A percentile compares a stretch with the other conserved stretches of the same genome.
phyloP scores from a whole-genome alignment of 768 basidiomycete species.

The Lactarius hengduanensis region DNA sequence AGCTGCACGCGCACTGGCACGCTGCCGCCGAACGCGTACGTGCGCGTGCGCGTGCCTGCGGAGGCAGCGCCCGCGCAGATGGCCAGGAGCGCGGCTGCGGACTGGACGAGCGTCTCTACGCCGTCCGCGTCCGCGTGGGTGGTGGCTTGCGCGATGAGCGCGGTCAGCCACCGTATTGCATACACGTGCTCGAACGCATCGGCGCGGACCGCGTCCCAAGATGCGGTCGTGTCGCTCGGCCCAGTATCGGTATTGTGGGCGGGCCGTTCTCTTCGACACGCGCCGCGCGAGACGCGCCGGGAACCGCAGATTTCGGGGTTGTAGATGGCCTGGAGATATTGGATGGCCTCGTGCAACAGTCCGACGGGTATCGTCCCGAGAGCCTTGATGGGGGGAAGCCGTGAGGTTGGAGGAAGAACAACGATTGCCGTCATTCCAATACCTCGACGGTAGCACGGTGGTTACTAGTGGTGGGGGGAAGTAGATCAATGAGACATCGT shows the following conservation, averaged over 20 bases:
- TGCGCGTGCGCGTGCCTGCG: slow-evolving; percentile 56
- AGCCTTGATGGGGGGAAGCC: slow-evolving; percentile 20
- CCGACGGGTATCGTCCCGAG: not conserved
- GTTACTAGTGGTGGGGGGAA: not conserved
- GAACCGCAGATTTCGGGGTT: slow-evolving; percentile 63
- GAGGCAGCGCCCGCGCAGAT: slow-evolving; percentile 61
- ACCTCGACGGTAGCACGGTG: not conserved
- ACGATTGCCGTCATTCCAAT: slow-evolving; percentile 5
- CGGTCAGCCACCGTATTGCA: slow-evolving; percentile 71
- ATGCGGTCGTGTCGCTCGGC: slow-evolving; percentile 18
- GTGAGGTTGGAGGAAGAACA: slow-evolving; percentile 12
- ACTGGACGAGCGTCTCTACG: slow-evolving; percentile 45
- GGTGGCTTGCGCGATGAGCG: slow-evolving; percentile 45
- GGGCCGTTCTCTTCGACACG: not conserved
- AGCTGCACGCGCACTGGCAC: slow-evolving; percentile 49
- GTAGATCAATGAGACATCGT: no score
- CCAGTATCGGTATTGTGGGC: not conserved
- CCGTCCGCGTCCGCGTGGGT: not conserved
- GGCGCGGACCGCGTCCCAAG: slow-evolving; percentile 39
- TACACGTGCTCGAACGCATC: slow-evolving; percentile 72
- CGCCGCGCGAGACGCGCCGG: slow-evolving; percentile 35
- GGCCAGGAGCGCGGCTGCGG: slow-evolving; percentile 63
- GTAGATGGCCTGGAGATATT: slow-evolving; percentile 55
- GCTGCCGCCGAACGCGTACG: slow-evolving; percentile 46
- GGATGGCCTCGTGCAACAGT: slow-evolving; percentile 44